Evolutionary conservation across 2,329 filamentous ascomycete genomes (phyloP).

Genomic region (Paecilomyces formosus): DNA sequence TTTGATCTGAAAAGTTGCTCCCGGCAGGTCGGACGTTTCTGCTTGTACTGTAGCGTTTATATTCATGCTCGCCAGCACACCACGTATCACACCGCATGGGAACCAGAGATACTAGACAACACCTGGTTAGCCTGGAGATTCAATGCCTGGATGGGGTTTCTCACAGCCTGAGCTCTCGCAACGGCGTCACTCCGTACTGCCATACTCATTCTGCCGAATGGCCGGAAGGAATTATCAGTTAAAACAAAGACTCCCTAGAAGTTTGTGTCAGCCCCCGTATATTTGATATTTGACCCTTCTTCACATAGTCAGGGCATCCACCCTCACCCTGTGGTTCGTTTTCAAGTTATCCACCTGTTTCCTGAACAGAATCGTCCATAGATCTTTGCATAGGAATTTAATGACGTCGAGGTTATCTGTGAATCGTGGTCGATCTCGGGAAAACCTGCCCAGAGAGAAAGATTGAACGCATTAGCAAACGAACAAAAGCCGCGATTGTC

Average conservation of each 20-base stretch:
- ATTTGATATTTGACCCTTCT: background rate
- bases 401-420: constrained; percentile 91
- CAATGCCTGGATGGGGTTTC: background rate
- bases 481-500: background rate
- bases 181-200: constrained; percentile 67
- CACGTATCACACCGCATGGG: constrained; percentile 84
- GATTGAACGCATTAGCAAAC: background rate
- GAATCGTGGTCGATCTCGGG: constrained; percentile 70
- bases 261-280: background rate
- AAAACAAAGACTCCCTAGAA: constrained; percentile 83
- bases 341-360: constrained; percentile 99
- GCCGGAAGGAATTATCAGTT: constrained; percentile 86
- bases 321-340: constrained; percentile 79
- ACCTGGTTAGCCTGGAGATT: background rate
- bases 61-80: constrained; percentile 84
- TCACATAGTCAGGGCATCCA: background rate
- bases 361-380: constrained; percentile 89
- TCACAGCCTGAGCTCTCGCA: constrained; percentile 69
- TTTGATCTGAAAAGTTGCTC: constrained; percentile 93
- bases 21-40: constrained; percentile 77
- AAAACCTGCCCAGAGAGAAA: constrained; percentile 25
- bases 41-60: constrained; percentile 88
- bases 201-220: constrained; percentile 82
- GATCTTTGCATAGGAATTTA: constrained; percentile 97
- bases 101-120: constrained; percentile 76